These are phyloP conservation scores for Gloeostereum incarnatum DNA, from an alignment of 768 basidiomycete genomes.

Conservation along the genomic window DNA sequence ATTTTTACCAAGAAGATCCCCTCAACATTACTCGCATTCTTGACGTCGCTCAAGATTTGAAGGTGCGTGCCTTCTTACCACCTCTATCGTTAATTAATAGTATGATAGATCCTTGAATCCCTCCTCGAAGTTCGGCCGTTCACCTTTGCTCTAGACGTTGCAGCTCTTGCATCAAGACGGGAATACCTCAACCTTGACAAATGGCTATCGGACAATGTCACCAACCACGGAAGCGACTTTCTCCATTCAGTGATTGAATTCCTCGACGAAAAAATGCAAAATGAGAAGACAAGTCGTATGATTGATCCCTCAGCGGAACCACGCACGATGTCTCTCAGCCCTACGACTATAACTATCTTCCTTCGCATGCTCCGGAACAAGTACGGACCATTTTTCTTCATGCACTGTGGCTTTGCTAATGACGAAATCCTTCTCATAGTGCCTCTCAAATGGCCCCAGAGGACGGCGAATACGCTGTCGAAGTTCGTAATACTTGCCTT, in stretches of 20 bases:
- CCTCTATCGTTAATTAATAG: too few species aligned
- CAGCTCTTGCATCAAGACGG: conserved; percentile 84
- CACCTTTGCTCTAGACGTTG: conserved; percentile 87
- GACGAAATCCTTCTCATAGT: conserved; percentile 24
- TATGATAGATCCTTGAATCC: conserved; percentile 81
- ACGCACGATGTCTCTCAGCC: conserved; percentile 80
- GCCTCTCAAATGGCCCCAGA: conserved; percentile 65
- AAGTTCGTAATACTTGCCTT: conserved; percentile 87
- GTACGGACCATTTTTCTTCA: conserved; percentile 29
- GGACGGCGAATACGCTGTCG: conserved; percentile 80
- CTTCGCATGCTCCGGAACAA: conserved; percentile 81
- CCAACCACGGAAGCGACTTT: conserved; percentile 76
- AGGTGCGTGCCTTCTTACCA: conserved; percentile 44
- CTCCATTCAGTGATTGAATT: conserved; percentile 83
- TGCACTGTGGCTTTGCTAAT: not conserved
- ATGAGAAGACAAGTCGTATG: conserved; percentile 68
- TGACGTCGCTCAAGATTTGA: conserved; percentile 92
- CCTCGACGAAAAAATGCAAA: conserved; percentile 87
- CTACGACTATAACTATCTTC: conserved; percentile 86
- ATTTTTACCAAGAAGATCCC: conserved; percentile 87
- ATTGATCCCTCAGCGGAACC: conserved; percentile 72
- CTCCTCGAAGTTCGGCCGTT: conserved; percentile 85
- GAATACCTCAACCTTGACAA: conserved; percentile 96
- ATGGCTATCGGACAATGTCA: conserved; percentile 88
- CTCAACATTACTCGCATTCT: conserved; percentile 91